Conservation (phyloP, 2,329 filamentous ascomycete genomes). For the Aspergillus brasiliensis region DNA sequence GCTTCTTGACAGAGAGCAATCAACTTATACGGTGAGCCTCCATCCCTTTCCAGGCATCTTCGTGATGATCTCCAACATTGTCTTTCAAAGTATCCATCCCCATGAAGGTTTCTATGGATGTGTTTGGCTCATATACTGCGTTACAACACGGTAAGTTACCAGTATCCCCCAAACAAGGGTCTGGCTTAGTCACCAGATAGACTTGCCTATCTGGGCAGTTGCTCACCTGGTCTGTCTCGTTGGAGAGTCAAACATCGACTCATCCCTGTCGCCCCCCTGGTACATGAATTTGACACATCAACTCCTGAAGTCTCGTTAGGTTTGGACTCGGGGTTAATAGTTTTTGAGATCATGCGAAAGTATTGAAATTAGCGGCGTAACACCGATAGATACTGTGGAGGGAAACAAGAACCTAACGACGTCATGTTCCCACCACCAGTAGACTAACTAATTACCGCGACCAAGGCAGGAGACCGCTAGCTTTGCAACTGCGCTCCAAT, state of each 20-base stretch:
- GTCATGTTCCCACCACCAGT: not conserved
- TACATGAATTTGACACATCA: not conserved
- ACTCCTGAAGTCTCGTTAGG: not conserved
- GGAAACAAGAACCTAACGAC: not conserved
- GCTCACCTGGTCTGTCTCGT: not conserved
- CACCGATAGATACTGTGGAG: not conserved
- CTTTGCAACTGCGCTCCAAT: not conserved
- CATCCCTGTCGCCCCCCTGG: not conserved
- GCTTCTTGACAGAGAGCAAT: not conserved
- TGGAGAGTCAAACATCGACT: not conserved
- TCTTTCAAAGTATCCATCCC: not conserved
- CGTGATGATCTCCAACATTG: not conserved
- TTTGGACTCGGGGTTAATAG: not conserved
- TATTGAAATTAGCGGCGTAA: not conserved
- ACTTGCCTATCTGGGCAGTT: not conserved
- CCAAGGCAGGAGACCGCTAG: not conserved
- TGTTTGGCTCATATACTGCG: not conserved
- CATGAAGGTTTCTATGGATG: not conserved
- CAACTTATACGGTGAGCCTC: not conserved
- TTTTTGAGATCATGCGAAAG: not conserved
- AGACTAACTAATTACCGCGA: not conserved
- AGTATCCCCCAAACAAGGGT: not conserved
- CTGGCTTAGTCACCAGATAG: not conserved
- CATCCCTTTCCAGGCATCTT: not conserved
- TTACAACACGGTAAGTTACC: not conserved